Evolutionary conservation across 2,329 filamentous ascomycete species (phyloP), one percentile per base, ranked within the genome.

Genomic region (Plenodomus biglobosus): DNA sequence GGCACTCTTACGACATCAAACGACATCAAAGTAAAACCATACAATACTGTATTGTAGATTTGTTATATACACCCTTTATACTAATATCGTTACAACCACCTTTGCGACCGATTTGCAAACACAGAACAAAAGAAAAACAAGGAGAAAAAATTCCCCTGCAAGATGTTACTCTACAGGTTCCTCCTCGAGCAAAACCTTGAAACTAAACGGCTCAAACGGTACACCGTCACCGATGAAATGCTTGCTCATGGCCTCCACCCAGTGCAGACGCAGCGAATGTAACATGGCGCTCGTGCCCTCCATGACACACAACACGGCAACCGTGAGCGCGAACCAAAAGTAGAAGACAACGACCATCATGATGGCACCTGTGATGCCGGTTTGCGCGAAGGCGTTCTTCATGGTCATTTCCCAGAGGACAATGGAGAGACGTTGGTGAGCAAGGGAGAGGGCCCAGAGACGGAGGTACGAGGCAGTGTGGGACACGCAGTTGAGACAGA

Each of bases 381-480:
- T 79, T 60, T 80, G 83, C 19, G 76, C 75, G 49, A 99, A 87
- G 3, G 89, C 87, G 42, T 85, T 86, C 22, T 81, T 87, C 42
- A 99, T 80, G 1, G 94, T 99, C 94, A 99, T 99, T 64, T 83
- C 83, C 94, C 94, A 99, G 40, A 99, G 82, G 55, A 99, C 94
- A 57, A 92, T 87, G 40, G 90, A 96, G 52, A 99, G 85, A 81
- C 97, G 94, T 73, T 99, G 94, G 79, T 99, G 94, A 24, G 94
- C 94, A 51, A 99, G 86, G 1, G 94, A 99, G 62, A 99, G 75
- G 24, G 94, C 94, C 94, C 94, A 99, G 38, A 99, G 88, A 79
- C 94, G 94, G 40, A 99, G 87, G 75, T 99, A 99, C 1, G 94
- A 99, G 3, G 94, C 94, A 3, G 95, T 99, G 76, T 99, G 94